Base-by-base conservation (phyloP, 1,284 basidiomycete species). In the Volvariella volvacea region DNA sequence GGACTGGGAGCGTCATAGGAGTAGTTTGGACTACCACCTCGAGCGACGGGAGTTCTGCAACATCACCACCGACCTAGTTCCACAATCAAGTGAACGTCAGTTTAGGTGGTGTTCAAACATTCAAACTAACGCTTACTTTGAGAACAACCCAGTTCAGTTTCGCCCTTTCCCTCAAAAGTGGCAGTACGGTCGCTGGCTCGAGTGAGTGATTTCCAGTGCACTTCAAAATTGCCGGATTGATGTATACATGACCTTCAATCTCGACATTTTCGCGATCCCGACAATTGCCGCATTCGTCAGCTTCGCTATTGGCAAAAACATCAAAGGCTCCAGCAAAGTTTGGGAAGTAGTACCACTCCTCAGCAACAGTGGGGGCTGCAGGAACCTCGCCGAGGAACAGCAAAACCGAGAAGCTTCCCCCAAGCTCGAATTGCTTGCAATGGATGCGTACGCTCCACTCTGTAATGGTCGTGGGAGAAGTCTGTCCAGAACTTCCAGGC, bases 231-330 rank as follows among this genome's bases (percentile, higher is more conserved):
- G 61, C 12, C 2, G 62, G 52, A 42, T 68, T 68, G 31, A 76
- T 58, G 49, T 71, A 66, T n/a, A 78, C 66, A 60, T 81, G 80
- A 6, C 78, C 77, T 57, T 80, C 73, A 41, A 67, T 60, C 32
- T 72, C 55, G 12, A 73, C 50, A 28, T 66, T 60, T 1, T 47
- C 50, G 42, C 65, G 57, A 22, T 47, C 50, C 9, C 54, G 55
- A 52, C 72, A 74, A 51, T 71, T 72, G 16, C 56, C 62, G 49
- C 70, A 71, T 4, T 56, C 56, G 9, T 56, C 60, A 2, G 66
- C 51, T 14, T 51, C 46, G 42, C 55, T 58, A 43, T 68, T 70
- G 22, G 68, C 67, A 48, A 73, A 73, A 17, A 64, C 65, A 43
- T 62, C 54, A 50, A 65, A 61, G 3, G 62, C 54, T 12, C 68